phyloP scores from a whole-genome alignment of 805 yeast species.

The Kuraishia piskuri region DNA sequence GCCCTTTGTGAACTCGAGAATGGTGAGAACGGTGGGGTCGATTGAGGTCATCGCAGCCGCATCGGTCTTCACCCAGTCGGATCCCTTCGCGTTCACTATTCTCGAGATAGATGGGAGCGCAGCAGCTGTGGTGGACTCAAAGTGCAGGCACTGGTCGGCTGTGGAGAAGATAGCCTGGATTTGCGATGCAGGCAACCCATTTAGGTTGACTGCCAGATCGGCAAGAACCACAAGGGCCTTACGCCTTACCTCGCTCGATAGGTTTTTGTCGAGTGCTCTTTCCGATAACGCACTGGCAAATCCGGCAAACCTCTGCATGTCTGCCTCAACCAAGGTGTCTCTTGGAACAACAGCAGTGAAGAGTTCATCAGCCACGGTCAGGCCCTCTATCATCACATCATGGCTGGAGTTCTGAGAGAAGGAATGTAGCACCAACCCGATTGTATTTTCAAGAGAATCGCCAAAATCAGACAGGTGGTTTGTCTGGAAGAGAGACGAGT shows the following conservation, averaged over 20 bases:
- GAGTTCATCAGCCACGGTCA: constrained; percentile 14
- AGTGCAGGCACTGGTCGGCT: not conserved
- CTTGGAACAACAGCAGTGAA: constrained; percentile 7
- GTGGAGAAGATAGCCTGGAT: not conserved
- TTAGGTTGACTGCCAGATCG: not conserved
- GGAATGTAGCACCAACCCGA: constrained; percentile 13
- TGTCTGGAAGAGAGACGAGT: constrained; percentile 22
- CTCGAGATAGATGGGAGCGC: not conserved
- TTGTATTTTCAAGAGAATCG: constrained; percentile 13
- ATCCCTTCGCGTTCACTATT: not conserved
- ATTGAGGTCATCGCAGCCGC: not conserved
- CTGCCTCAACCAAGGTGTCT: not conserved
- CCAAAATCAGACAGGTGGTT: constrained; percentile 25
- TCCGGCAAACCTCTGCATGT: not conserved
- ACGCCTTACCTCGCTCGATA: constrained; percentile 23
- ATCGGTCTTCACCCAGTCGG: not conserved
- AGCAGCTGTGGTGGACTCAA: not conserved
- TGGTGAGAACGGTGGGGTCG: not conserved
- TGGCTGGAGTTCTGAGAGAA: constrained; percentile 17
- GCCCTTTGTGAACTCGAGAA: not conserved
- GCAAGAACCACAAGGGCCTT: constrained; percentile 1
- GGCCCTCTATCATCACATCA: constrained; percentile 21
- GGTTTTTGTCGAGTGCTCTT: constrained; percentile 20
- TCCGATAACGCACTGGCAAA: constrained; percentile 10
- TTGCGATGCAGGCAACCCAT: not conserved